These are phyloP conservation scores for Skeletonema menzelii DNA, from an alignment of 108 stramenopile species.

Conservation along the genomic window DNA sequence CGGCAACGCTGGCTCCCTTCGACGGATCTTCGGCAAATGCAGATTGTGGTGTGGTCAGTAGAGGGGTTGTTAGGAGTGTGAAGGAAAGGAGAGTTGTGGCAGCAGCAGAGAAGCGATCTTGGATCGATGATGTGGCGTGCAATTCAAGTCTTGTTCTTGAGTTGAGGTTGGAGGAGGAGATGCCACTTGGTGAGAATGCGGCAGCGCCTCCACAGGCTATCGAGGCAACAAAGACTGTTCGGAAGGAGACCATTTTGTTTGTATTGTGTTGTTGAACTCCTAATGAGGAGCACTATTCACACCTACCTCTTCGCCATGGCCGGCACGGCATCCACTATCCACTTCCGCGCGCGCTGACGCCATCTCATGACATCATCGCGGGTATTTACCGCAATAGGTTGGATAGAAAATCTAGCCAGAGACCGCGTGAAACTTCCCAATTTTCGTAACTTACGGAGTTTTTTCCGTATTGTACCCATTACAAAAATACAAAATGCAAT, in stretches of 20 bases:
- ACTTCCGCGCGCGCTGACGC: no score
- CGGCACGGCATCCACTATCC: no score
- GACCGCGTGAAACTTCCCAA: no score
- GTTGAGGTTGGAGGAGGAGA: not conserved
- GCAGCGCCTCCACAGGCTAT: not conserved
- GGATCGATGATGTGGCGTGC: not conserved
- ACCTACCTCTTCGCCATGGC: no score
- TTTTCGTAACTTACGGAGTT: no score
- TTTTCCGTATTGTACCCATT: no score
- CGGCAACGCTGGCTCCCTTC: constrained; percentile 54
- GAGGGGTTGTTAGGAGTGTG: not conserved
- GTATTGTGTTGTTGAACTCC: not conserved
- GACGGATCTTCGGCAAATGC: constrained; percentile 22
- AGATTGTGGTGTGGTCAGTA: not conserved
- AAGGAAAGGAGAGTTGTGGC: not conserved
- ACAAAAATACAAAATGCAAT: no score
- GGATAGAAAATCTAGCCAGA: no score
- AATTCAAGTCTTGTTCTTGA: not conserved
- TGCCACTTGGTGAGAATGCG: not conserved
- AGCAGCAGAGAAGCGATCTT: not conserved
- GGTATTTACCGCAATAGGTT: no score
- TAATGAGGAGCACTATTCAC: no score
- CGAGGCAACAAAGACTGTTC: not conserved
- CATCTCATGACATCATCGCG: no score
- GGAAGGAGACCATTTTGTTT: not conserved